phyloP scores from a whole-genome alignment of 2,329 filamentous ascomycete species.

The Ophiostoma sp. region DNA sequence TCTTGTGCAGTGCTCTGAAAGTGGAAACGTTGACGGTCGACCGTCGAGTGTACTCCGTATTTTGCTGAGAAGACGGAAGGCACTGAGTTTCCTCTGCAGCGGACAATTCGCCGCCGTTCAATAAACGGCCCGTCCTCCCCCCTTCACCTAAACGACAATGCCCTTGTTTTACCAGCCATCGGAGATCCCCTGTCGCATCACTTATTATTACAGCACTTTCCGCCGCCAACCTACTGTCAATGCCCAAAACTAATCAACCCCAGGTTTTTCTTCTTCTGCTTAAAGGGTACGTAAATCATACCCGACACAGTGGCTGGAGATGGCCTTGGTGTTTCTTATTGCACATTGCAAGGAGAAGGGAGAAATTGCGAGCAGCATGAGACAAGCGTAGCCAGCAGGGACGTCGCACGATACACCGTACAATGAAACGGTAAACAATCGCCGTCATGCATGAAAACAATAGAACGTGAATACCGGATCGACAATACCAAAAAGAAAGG shows the following conservation, averaged over 20 bases:
- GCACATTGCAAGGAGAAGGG: no score
- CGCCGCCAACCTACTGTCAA: background rate
- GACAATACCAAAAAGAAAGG: background rate
- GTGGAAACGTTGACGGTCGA: background rate
- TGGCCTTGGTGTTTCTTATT: no score
- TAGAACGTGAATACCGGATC: background rate
- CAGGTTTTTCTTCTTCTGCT: background rate
- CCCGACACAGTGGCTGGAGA: background rate
- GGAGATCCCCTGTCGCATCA: background rate
- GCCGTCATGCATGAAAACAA: background rate
- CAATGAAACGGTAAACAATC: no score
- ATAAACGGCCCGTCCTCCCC: background rate
- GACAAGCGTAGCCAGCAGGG: background rate
- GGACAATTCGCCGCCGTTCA: background rate
- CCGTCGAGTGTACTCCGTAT: background rate
- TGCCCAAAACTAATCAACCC: conserved; percentile 6
- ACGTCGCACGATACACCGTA: background rate
- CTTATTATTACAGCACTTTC: background rate
- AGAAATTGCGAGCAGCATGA: conserved; percentile 9
- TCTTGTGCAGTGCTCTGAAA: background rate
- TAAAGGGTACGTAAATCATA: background rate
- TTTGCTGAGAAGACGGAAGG: background rate
- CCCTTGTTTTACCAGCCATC: conserved; percentile 1
- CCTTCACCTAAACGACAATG: background rate
- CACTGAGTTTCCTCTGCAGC: background rate